Evolutionary conservation across 31 red algal genomes (phyloP).

Genomic region (Bonnemaisonia californica): DNA sequence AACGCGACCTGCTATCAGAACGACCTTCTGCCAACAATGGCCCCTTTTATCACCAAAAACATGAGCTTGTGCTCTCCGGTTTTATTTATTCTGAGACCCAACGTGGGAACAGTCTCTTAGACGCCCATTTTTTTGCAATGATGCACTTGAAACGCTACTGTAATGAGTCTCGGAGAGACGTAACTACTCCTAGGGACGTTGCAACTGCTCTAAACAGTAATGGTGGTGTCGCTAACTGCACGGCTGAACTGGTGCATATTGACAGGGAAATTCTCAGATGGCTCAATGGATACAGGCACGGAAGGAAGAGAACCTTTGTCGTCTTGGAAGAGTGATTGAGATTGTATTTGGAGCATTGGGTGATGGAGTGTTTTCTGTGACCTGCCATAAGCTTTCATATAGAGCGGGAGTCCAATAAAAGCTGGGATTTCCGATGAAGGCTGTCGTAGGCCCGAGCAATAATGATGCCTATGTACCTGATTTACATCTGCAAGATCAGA

Average conservation of each 20-base stretch:
- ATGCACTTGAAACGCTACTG: constrained; percentile 20
- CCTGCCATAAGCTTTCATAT: background rate
- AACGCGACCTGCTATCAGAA: constrained; percentile 37
- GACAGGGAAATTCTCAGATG: background rate
- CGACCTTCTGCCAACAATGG: background rate
- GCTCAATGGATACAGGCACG: background rate
- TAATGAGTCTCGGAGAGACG: constrained; percentile 2
- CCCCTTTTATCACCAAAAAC: background rate
- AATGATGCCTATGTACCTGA: background rate
- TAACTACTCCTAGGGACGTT: constrained; percentile 3
- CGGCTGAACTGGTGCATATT: constrained; percentile 10
- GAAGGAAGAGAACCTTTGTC: background rate
- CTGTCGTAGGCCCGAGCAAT: background rate
- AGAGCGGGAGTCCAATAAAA: background rate
- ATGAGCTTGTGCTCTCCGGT: background rate
- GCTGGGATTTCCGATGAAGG: background rate
- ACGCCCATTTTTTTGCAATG: constrained; percentile 24
- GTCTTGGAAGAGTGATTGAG: background rate
- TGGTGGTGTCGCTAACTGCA: background rate
- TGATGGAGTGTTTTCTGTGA: background rate
- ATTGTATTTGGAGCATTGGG: background rate
- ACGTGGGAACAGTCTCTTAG: constrained; percentile 4
- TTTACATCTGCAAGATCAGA: background rate
- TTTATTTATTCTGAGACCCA: constrained; percentile 32
- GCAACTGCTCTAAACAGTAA: constrained; percentile 8